Evolutionary conservation across 352 stramenopile genomes (phyloP), one percentile per base, ranked within the genome.

Genomic region (Paralagenidium karlingii): DNA sequence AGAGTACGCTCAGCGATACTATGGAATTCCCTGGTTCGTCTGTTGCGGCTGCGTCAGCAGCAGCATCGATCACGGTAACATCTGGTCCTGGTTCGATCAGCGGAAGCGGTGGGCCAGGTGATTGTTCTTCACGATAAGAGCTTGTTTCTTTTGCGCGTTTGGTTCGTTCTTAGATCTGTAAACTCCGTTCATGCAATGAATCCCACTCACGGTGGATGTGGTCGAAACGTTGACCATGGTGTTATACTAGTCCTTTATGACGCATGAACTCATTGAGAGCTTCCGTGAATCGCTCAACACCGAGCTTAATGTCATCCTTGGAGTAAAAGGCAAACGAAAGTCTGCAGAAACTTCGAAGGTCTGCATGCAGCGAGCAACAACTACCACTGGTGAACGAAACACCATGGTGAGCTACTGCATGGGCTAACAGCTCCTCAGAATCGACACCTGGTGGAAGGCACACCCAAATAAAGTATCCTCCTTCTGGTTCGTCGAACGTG

Each of bases 271-370:
- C 69, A 31, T 58, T 60, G 51, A 83, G 41, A 10, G 69, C 61
- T 2, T 24, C 38, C 8, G 54, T 55, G 7, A 93, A 51, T 8
- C 73, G 61, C 38, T 71, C 42, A 13, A 81, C 48, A 1, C 80
- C 80, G 38, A 73, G 50, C 12, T 33, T 38, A 43, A 94, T 74
- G 56, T 91, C 80, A 13, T 85, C 60, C 16, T 69, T 55, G 25
- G 64, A 46, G 56, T 93, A 94, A 44, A 82, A 91, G 15, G 77
- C 74, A 46, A 90, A 89, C 8, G 70, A 88, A 28, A 94, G 47
- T 22, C 80, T 69, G 15, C 91, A 45, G 55, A 74, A 90, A 64
- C 90, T 90, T 59, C 84, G 87, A 75, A 94, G 88, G 29, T 64
- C 73, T 51, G 68, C 64, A 39, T 64, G 82, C 15, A 89, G 63